Evolutionary conservation across 2,329 filamentous ascomycete species (phyloP), one percentile per base, ranked within the genome.

Genomic region (Colletotrichum siamense): DNA sequence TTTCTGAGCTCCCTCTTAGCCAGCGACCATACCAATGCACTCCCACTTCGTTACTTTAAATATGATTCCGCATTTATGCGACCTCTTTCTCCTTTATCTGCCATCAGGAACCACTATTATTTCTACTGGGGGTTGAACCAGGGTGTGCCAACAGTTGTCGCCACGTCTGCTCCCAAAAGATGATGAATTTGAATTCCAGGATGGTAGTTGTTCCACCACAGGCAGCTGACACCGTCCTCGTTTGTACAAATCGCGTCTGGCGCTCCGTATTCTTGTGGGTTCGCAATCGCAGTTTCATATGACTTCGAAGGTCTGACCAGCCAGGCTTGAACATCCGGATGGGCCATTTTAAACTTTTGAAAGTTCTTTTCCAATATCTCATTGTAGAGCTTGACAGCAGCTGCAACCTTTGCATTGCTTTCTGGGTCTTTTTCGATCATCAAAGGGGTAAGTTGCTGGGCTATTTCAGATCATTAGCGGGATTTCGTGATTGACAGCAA

Each of bases 281-380:
- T 81, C 68, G 91, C 86, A 39, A 93, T 81, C 3, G 91, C 89
- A 36, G 87, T 80, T 1, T 83, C 85, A 79, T 90, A 93, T 24
- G 90, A 81, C 10, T 80, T 82, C 73, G 89, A 85, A 0, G 89
- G 86, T 78, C 92, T 89, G 75, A 92, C 90, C 0, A 88, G 81
- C 80, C 90, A 91, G 2, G 89, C 84, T 15, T 87, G 89, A 6
- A 83, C 85, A 65, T 88, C 88, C 16, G 80, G 82, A 7, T 83
- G 72, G 30, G 72, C 76, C 77, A 82, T 82, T 28, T 62, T 26
- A 22, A 70, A 62, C 9, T 30, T 44, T 16, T n/a, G 8, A 24
- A 91, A 83, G 3, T 83, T 82, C 3, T 78, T 77, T 0, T 87
- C 87, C 72, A 92, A 87, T 28, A 88, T 89, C 4, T 81, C 84